phyloP scores from a whole-genome alignment of 2,329 filamentous ascomycete species.

The Penicillium capsulatum region DNA sequence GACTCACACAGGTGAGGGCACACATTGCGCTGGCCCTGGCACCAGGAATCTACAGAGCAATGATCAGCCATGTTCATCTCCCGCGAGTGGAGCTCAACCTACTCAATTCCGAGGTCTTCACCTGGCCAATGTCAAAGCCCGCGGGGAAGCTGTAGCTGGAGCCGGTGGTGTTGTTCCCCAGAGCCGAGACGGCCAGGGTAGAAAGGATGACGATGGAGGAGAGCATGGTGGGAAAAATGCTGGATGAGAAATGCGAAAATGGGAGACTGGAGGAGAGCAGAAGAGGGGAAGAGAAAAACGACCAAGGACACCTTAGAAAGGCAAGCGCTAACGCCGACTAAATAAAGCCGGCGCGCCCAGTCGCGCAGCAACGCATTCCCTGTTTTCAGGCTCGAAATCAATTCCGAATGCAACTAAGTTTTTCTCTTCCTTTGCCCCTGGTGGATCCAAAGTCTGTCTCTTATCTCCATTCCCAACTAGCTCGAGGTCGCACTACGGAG shows the following conservation, averaged over 20 bases:
- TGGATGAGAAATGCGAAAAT: constrained; percentile 3
- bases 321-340: constrained; percentile 1
- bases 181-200: constrained; percentile 45
- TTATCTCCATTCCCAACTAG: too few species aligned
- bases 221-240: constrained; percentile 42
- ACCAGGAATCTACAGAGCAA: constrained; percentile 49
- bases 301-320: constrained; percentile 4
- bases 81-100: constrained; percentile 8
- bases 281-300: neutral
- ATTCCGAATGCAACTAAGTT: too few species aligned
- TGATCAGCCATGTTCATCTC: neutral
- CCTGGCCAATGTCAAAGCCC: constrained; percentile 41
- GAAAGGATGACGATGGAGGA: constrained; percentile 47
- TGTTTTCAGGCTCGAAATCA: too few species aligned
- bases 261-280: constrained; percentile 1
- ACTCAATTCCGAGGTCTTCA: constrained; percentile 37
- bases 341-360: too few species aligned
- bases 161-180: constrained; percentile 39
- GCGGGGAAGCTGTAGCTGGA: constrained; percentile 37
- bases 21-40: constrained; percentile 54
- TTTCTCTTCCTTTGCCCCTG: too few species aligned
- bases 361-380: too few species aligned
- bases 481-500: too few species aligned
- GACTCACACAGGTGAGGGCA: constrained; percentile 59
- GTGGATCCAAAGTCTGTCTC: too few species aligned